These are phyloP conservation scores for Pulicaria dysenterica DNA, from an alignment of 129 eudicot genomes.

Conservation along the genomic window DNA sequence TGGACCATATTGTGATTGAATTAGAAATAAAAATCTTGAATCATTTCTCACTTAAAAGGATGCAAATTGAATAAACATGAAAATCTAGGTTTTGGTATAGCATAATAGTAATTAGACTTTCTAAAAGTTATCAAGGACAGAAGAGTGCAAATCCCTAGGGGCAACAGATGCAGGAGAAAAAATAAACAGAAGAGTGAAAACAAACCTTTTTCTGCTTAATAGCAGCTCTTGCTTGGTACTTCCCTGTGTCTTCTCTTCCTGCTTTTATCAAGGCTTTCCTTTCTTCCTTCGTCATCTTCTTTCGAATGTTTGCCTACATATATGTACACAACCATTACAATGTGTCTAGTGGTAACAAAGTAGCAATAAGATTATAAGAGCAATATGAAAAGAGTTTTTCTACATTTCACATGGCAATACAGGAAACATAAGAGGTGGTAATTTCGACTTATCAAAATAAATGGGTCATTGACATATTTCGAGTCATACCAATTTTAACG, in stretches of 20 bases:
- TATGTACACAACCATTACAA: background rate
- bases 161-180: background rate
- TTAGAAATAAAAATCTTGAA: background rate
- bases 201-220: constrained; percentile 79
- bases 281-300: constrained; percentile 82
- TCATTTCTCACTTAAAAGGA: background rate
- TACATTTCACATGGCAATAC: background rate
- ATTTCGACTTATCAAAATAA: background rate
- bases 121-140: background rate
- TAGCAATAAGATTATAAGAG: background rate
- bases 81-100: background rate
- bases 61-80: background rate
- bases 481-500: background rate
- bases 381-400: background rate
- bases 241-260: constrained; percentile 77
- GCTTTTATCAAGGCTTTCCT: constrained; percentile 68
- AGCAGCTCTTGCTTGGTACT: constrained; percentile 69
- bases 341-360: background rate
- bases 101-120: background rate
- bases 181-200: constrained; percentile 3
- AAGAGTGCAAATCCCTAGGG: constrained; percentile 10
- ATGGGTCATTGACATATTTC: background rate
- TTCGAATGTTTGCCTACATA: constrained; percentile 63
- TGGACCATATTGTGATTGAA: background rate
- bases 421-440: background rate